Percentiles rank a stretch among this genome's conserved stretches.
phyloP scores from a whole-genome alignment of 1,284 basidiomycete genomes.

The Retiboletus flavoniger region DNA sequence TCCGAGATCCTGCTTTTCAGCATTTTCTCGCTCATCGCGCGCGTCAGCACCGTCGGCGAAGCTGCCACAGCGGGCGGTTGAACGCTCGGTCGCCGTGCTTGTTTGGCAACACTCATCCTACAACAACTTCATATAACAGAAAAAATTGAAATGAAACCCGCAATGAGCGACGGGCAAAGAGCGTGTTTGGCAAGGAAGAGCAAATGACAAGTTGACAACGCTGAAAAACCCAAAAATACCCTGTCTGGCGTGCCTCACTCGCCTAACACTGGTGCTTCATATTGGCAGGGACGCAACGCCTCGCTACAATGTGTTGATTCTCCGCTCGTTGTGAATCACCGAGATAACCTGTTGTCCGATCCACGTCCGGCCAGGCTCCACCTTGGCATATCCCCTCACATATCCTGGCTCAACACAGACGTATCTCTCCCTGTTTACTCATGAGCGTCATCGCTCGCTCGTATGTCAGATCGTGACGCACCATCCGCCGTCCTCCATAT shows the following conservation, averaged over 20 bases:
- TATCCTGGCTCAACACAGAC: conserved; percentile 87
- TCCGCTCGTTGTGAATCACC: conserved; percentile 33
- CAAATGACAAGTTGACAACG: not conserved
- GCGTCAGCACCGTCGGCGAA: conserved; percentile 15
- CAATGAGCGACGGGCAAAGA: no score
- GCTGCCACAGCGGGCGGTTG: conserved; percentile 34
- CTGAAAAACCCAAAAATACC: not conserved
- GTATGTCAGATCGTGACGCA: conserved; percentile 36
- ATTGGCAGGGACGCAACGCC: not conserved
- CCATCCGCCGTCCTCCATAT: conserved; percentile 89
- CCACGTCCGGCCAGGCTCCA: conserved; percentile 69
- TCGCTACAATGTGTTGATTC: conserved; percentile 1
- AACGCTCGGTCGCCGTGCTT: conserved; percentile 19
- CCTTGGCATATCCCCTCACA: conserved; percentile 62
- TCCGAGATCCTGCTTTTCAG: conserved; percentile 23
- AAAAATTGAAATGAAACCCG: no score
- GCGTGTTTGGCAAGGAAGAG: not conserved
- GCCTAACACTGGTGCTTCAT: not conserved
- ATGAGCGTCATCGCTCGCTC: conserved; percentile 4
- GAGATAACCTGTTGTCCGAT: conserved; percentile 69
- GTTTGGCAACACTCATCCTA: no score
- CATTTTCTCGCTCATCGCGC: conserved; percentile 9
- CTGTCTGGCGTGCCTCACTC: no score
- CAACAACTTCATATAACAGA: no score
- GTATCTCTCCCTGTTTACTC: conserved; percentile 62